These are phyloP conservation scores for Mortierella alpina DNA, from an alignment of 192 early-diverging fungal species.

Conservation along the genomic window DNA sequence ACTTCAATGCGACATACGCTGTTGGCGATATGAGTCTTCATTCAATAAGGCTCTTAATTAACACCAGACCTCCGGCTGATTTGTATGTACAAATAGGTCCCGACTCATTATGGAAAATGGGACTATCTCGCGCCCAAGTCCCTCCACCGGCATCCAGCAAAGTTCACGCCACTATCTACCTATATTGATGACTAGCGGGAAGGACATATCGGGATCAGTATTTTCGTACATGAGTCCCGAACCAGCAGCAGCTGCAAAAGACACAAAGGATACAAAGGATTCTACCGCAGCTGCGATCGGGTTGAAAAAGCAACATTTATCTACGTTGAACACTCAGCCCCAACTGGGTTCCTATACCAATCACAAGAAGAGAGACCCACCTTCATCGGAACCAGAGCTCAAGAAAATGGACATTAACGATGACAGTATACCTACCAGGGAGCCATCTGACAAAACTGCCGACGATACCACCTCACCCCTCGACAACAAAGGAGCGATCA, in stretches of 20 bases:
- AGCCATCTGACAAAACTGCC: not conserved
- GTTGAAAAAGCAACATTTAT: not conserved
- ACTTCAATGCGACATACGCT: too few relatives aligned
- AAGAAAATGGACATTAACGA: not conserved
- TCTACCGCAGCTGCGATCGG: not conserved
- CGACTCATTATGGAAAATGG: slow-evolving; percentile 46
- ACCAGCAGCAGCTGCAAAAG: not conserved
- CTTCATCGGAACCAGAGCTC: not conserved
- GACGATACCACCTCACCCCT: not conserved
- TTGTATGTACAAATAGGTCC: slow-evolving; percentile 13
- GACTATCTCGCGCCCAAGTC: slow-evolving; percentile 24
- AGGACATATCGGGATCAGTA: slow-evolving; percentile 30
- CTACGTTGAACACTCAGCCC: too few relatives aligned
- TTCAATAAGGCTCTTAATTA: not conserved
- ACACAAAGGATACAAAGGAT: not conserved
- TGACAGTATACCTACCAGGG: slow-evolving; percentile 9
- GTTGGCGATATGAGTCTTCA: too few relatives aligned
- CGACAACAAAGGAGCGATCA: not conserved
- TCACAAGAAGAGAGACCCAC: not conserved
- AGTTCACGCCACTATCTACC: slow-evolving; percentile 40
- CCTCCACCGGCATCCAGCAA: slow-evolving; percentile 33
- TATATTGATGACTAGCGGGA: slow-evolving; percentile 38
- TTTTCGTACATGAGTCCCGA: slow-evolving; percentile 31
- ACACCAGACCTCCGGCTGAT: slow-evolving; percentile 7
- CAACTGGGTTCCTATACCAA: not conserved